A percentile compares a stretch with the other conserved stretches of the same genome.
Evolutionary conservation across 192 early-diverging fungal species (phyloP).

Genomic region (Entophlyctis luteolus): DNA sequence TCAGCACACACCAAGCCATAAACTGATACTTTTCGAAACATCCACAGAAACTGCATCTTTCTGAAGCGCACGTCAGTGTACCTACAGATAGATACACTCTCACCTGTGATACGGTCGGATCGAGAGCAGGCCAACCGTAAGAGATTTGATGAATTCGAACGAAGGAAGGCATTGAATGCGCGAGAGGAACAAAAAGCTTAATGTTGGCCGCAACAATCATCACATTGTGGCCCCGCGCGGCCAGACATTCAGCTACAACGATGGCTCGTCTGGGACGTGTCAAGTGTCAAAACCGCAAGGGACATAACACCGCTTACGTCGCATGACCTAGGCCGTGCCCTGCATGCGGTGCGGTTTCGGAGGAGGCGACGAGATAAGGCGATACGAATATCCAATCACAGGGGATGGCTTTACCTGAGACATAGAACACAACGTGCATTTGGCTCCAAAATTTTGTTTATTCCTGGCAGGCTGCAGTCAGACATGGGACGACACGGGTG

Average conservation of each 20-base stretch:
- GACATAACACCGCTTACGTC: constrained; percentile 20
- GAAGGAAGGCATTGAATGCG: background rate
- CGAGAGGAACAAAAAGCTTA: constrained; percentile 32
- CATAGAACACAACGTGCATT: constrained; percentile 28
- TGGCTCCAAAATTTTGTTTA: too few species aligned
- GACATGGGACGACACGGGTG: too few species aligned
- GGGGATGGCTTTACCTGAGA: constrained; percentile 19
- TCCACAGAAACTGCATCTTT: constrained; percentile 48
- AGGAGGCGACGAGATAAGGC: background rate
- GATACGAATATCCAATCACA: background rate
- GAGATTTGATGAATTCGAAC: background rate
- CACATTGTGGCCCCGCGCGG: constrained; percentile 33
- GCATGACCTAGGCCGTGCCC: constrained; percentile 34
- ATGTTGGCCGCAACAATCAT: constrained; percentile 36
- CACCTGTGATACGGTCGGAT: background rate
- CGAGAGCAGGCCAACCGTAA: background rate
- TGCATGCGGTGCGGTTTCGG: background rate
- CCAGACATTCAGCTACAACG: constrained; percentile 29
- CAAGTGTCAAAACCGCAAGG: background rate
- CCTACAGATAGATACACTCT: background rate
- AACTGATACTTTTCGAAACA: constrained; percentile 21
- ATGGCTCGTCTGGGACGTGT: constrained; percentile 24
- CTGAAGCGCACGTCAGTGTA: constrained; percentile 24
- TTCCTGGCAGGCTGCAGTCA: too few species aligned
- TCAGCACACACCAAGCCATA: background rate